Evolutionary conservation across 306 rosid species (phyloP), one percentile per base, ranked within the genome.

Genomic region (Ochetophila trinervis): DNA sequence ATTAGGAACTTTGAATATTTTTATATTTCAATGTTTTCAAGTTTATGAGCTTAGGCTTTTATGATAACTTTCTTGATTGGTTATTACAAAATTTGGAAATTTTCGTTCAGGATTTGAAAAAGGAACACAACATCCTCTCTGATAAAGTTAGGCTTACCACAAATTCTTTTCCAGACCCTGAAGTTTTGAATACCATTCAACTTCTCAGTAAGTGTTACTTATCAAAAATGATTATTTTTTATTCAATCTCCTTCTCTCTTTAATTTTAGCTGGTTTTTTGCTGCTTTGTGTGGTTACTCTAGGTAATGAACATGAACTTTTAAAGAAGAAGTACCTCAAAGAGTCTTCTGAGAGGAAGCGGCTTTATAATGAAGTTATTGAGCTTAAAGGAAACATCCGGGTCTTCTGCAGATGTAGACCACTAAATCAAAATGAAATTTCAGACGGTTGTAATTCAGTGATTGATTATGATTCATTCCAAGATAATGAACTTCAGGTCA

Each of bases 391-490:
- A 35, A 93, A 90, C 56, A 93, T 93, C 49, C 82, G 97, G 75
- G 97, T 93, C 66, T 93, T 86, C 80, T 93, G 97, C 86, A 84
- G 99, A 88, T 90, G 97, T 60, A 83, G 97, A 76, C 99, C 99
- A 12, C 63, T 93, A 68, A 93, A 76, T 69, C 76, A 67, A 69
- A 78, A 62, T 57, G 97, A 93, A 78, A 76, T 67, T 42, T 65
- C 80, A 10, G 83, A 73, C 20, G 95, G 95, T 27, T 67, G 59
- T 52, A 67, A 82, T 44, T 70, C 88, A 5, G 84, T 84, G n/a
- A 65, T 88, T 72, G 95, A 88, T 57, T 88, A 82, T 56, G 97
- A 90, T 20, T 78, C 99, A 2, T 79, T 89, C 49, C 60, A 67
- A 20, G 96, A 88, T 50, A 83, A 85, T 52, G 97, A 90, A 73